Evolutionary conservation across 2,329 filamentous ascomycete species (phyloP).

Genomic region (Colletotrichum zoysiae): DNA sequence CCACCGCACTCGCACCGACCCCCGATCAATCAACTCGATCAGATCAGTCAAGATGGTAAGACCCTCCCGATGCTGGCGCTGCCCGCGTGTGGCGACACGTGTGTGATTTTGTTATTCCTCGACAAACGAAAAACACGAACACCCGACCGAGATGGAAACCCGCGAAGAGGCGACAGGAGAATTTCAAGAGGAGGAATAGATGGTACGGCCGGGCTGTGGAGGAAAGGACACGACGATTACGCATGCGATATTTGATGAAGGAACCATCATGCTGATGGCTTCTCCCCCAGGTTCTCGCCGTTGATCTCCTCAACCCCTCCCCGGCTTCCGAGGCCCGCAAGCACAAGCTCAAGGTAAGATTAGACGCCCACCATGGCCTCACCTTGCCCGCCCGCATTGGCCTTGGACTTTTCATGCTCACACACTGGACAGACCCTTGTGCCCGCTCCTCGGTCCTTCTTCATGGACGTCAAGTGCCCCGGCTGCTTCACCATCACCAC

Average conservation of each 20-base stretch:
- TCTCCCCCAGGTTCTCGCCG: constrained; percentile 90
- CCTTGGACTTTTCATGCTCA: constrained; percentile 40
- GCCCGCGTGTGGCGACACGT: constrained; percentile 39
- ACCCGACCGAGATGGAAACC: constrained; percentile 42
- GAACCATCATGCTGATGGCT: constrained; percentile 46
- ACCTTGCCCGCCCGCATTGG: constrained; percentile 7
- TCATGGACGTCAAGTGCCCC: constrained; percentile 99
- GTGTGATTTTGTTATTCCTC: constrained; percentile 27
- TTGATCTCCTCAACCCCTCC: constrained; percentile 99
- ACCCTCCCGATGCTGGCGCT: constrained; percentile 43
- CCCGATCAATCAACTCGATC: constrained; percentile 51
- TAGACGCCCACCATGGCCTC: constrained; percentile 15
- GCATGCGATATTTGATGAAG: constrained; percentile 34
- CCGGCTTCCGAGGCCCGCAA: constrained; percentile 98
- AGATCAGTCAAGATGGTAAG: constrained; percentile 79
- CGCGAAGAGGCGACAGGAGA: constrained; percentile 22
- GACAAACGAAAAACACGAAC: constrained; percentile 27
- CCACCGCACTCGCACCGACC: constrained; percentile 61
- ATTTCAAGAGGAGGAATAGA: constrained; percentile 32
- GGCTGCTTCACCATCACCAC: constrained; percentile 99
- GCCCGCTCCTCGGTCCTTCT: constrained; percentile 97
- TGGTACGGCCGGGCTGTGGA: constrained; percentile 35
- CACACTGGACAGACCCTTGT: constrained; percentile 79
- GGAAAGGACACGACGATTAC: constrained; percentile 37
- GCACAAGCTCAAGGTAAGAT: constrained; percentile 99